These are phyloP conservation scores for Hamamelis virginiana DNA, from an alignment of 164 flowering plant species.

Conservation along the genomic window DNA sequence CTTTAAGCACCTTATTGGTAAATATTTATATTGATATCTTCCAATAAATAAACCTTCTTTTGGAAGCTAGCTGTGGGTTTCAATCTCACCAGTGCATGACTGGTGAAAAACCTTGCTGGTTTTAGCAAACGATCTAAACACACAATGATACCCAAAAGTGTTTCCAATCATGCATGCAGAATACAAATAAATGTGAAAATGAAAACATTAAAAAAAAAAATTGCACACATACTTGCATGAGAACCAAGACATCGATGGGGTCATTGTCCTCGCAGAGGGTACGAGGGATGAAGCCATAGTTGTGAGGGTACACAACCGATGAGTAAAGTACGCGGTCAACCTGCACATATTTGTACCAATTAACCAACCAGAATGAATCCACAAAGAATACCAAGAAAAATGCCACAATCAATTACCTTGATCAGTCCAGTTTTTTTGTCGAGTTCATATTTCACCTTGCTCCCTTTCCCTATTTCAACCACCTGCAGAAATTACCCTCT, in stretches of 20 bases:
- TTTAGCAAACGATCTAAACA: too few relatives aligned
- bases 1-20: too few relatives aligned
- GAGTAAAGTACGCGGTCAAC: constrained; percentile 90
- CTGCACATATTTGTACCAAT: constrained; percentile 35
- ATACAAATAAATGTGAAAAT: not conserved
- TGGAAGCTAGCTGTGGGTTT: too few relatives aligned
- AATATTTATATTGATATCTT: too few relatives aligned
- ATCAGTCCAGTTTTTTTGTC: constrained; percentile 90
- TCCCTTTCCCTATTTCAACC: constrained; percentile 80
- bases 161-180: too few relatives aligned
- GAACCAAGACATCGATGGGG: constrained; percentile 81
- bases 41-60: too few relatives aligned
- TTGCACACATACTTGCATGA: constrained; percentile 69
- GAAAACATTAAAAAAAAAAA: not conserved
- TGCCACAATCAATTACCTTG: constrained; percentile 47
- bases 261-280: constrained; percentile 90
- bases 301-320: constrained; percentile 93
- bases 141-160: too few relatives aligned
- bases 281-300: constrained; percentile 93
- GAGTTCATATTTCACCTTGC: constrained; percentile 96
- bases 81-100: too few relatives aligned
- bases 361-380: not conserved
- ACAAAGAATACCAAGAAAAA: not conserved
- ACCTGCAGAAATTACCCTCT: constrained; percentile 50
- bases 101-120: too few relatives aligned